Evolutionary conservation across 2,329 filamentous ascomycete species (phyloP), one percentile per base, ranked within the genome.

Genomic region (Xylariaceae sp.): DNA sequence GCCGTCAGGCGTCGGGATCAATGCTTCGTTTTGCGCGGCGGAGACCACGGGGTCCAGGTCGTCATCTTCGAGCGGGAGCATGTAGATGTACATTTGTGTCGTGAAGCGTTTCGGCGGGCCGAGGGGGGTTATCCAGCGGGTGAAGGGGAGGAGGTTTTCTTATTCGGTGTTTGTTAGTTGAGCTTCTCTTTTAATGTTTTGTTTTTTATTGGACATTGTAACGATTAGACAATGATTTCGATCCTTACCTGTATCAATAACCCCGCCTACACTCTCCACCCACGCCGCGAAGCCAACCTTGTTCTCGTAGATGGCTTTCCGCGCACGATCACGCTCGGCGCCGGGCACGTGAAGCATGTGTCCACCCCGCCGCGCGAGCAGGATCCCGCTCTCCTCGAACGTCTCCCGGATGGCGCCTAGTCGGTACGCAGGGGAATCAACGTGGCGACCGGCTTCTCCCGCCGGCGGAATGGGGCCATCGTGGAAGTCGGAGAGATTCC

Each of bases 71-170:
- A 85, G 72, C 0, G 91, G 91, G 2, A 96, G 78, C 71, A 95
- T 86, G 72, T 96, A 96, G 8, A 97, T 71, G 72, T 97, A 99
- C 92, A 97, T 97, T 68, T 96, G 91, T 0, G 92, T 96, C 0
- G 88, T 89, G 73, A 95, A 99, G 45, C 94, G 81, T 64, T 86
- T 89, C 0, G 84, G 80, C 1, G 86, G 74, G 58, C 81, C 83
- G 0, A 76, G 71, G 0, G 92, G 92, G 2, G 94, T 97, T 53
- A 97, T 79, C 94, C 94, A 97, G 51, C 89, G 83, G 0, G 91
- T 96, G 67, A 95, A 96, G 0, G 91, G 90, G 6, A 89, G 74
- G 2, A 96, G 74, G 39, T 78, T 76, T 1, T 85, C 85, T 82
- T 51, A 3, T 31, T 37, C 32, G 5, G 32, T 11, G 19, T 19